phyloP scores from a whole-genome alignment of 495 filamentous ascomycete species.

The Collariella sp. region DNA sequence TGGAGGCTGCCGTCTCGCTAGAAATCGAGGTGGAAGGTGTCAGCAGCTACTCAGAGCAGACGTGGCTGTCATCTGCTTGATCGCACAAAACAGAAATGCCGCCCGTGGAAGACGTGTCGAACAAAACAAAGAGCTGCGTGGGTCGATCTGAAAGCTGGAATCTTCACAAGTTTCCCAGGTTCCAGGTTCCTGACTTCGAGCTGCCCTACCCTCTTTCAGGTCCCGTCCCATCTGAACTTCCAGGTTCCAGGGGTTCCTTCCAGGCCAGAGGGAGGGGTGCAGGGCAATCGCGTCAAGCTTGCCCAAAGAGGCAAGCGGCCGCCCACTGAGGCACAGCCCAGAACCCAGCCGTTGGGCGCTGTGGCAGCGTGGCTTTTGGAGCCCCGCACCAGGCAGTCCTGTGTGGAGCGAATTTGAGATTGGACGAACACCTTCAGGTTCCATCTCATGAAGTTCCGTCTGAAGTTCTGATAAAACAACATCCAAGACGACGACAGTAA shows the following conservation, averaged over 20 bases:
- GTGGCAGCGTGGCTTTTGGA: too few species aligned
- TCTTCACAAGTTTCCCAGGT: neutral
- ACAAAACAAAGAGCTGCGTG: neutral
- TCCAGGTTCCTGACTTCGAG: too few species aligned
- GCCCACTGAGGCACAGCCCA: slow-evolving; percentile 1
- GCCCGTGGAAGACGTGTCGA: neutral
- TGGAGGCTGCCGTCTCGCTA: slow-evolving; percentile 27
- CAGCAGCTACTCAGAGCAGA: slow-evolving; percentile 4
- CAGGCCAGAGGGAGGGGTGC: neutral
- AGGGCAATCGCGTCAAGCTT: neutral
- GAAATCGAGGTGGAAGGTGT: neutral
- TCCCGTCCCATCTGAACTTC: too few species aligned
- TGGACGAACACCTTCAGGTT: too few species aligned
- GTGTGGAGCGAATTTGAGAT: neutral
- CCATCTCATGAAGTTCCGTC: too few species aligned
- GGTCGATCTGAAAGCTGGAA: too few species aligned
- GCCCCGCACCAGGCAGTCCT: neutral
- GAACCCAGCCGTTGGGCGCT: neutral
- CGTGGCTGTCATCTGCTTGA: neutral
- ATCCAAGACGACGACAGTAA: neutral
- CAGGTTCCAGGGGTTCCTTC: too few species aligned
- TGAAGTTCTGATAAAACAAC: neutral
- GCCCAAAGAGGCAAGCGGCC: slow-evolving; percentile 5
- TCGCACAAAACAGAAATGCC: neutral
- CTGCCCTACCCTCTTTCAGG: too few species aligned